Conservation (phyloP, 169 alveolate species). For the Plasmodium cynomolgi region DNA sequence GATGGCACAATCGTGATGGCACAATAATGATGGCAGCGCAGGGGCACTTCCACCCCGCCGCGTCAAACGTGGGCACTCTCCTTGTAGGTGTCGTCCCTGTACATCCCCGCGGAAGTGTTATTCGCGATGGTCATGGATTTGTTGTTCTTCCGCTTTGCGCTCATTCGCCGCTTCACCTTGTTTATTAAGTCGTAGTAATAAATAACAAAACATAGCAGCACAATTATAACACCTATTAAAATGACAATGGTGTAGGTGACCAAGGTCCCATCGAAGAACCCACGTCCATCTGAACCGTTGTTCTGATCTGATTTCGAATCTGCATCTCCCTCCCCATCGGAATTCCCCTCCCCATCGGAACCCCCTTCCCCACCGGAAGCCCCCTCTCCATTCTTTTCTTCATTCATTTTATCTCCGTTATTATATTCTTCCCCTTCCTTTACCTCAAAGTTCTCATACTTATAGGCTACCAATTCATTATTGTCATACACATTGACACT, state of each 20-base stretch:
- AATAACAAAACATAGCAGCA: conserved; percentile 4
- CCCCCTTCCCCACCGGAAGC: no score
- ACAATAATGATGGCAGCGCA: no score
- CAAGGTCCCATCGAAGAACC: background rate
- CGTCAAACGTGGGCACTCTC: conserved; percentile 12
- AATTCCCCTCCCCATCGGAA: background rate
- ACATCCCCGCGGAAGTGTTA: conserved; percentile 20
- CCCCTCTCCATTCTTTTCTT: background rate
- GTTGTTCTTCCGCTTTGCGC: conserved; percentile 19
- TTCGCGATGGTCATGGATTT: conserved; percentile 32
- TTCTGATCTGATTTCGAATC: background rate
- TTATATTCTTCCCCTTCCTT: conserved; percentile 8
- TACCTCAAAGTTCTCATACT: conserved; percentile 44
- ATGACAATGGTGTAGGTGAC: conserved; percentile 21
- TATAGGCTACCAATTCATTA: background rate
- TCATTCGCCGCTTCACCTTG: conserved; percentile 10
- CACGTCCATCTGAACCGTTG: background rate
- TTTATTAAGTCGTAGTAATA: conserved; percentile 51
- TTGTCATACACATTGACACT: conserved; percentile 39
- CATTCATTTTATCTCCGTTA: background rate
- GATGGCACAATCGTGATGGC: background rate
- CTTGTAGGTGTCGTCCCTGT: background rate
- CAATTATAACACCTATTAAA: background rate
- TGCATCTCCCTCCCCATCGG: background rate
- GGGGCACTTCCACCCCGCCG: background rate